phyloP scores from a whole-genome alignment of 805 yeast genomes.

The Nakazawaea ishiwadae region DNA sequence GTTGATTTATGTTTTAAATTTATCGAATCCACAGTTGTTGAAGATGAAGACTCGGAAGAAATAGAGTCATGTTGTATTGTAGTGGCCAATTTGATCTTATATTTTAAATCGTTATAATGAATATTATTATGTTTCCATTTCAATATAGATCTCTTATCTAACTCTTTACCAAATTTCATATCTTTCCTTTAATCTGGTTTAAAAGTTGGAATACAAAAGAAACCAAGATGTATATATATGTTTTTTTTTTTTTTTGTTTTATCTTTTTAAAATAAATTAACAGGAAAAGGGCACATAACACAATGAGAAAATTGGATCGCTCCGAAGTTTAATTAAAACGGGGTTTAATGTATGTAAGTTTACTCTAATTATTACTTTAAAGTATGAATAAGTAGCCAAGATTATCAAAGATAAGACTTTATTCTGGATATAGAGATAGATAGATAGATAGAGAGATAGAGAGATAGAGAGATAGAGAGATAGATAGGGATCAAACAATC shows the following conservation, averaged over 20 bases:
- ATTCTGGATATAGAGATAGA: too few species aligned
- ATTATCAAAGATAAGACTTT: too few species aligned
- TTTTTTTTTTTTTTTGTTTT: background rate
- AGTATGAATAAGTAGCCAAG: too few species aligned
- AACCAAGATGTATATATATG: background rate
- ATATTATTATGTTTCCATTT: constrained; percentile 86
- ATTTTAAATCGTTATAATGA: constrained; percentile 75
- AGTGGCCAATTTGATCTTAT: constrained; percentile 57
- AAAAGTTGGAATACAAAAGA: background rate
- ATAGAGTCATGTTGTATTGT: constrained; percentile 14
- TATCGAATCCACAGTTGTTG: background rate
- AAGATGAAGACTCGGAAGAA: constrained; percentile 8
- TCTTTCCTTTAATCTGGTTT: background rate
- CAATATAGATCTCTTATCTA: constrained; percentile 70
- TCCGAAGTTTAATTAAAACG: too few species aligned
- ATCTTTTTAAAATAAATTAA: too few species aligned
- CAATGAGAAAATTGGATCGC: too few species aligned
- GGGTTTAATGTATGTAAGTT: too few species aligned
- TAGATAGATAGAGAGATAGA: too few species aligned
- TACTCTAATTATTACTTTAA: too few species aligned
- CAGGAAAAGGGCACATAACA: too few species aligned
- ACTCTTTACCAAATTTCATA: constrained; percentile 87
- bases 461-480: too few species aligned
- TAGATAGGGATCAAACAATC: too few species aligned
- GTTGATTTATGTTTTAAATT: constrained; percentile 14